Conservation (phyloP, 1,284 basidiomycete species). For the Sporisorium sorghi region DNA sequence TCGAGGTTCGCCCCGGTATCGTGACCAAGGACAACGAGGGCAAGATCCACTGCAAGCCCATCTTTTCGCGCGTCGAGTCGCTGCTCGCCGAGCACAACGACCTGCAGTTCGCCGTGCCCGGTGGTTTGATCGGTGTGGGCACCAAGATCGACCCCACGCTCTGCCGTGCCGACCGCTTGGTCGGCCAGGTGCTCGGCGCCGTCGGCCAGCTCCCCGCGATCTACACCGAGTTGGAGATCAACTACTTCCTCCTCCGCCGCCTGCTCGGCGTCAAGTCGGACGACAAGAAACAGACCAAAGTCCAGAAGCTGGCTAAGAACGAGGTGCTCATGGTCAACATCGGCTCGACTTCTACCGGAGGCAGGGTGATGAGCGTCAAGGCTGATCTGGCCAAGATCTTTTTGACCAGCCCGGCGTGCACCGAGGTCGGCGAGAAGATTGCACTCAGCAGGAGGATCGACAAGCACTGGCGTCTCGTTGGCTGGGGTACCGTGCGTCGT, state of each 20-base stretch:
- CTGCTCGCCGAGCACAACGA: conserved; percentile 95
- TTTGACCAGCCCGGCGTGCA: conserved; percentile 67
- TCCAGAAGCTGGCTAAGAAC: conserved; percentile 87
- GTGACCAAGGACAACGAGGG: conserved; percentile 95
- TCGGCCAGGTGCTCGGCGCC: conserved; percentile 93
- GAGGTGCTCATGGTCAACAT: conserved; percentile 80
- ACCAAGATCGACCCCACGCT: conserved; percentile 96
- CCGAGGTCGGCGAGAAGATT: conserved; percentile 69
- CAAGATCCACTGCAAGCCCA: conserved; percentile 89
- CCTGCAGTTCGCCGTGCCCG: conserved; percentile 93
- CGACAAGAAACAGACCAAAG: conserved; percentile 97
- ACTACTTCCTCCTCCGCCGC: conserved; percentile 75
- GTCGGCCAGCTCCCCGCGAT: conserved; percentile 93
- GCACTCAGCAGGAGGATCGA: conserved; percentile 72
- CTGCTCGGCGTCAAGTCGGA: conserved; percentile 97
- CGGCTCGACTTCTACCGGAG: conserved; percentile 68
- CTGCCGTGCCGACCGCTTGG: conserved; percentile 94
- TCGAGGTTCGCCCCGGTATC: conserved; percentile 96
- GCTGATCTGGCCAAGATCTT: conserved; percentile 69
- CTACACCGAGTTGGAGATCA: conserved; percentile 91
- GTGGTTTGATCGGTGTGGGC: conserved; percentile 96
- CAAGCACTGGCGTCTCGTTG: conserved; percentile 88
- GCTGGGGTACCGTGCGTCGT: conserved; percentile 68
- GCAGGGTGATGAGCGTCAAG: conserved; percentile 65
- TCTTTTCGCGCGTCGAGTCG: conserved; percentile 90